Evolutionary conservation across 495 filamentous ascomycete genomes (phyloP).

Genomic region (Trichoderma asperelloides): DNA sequence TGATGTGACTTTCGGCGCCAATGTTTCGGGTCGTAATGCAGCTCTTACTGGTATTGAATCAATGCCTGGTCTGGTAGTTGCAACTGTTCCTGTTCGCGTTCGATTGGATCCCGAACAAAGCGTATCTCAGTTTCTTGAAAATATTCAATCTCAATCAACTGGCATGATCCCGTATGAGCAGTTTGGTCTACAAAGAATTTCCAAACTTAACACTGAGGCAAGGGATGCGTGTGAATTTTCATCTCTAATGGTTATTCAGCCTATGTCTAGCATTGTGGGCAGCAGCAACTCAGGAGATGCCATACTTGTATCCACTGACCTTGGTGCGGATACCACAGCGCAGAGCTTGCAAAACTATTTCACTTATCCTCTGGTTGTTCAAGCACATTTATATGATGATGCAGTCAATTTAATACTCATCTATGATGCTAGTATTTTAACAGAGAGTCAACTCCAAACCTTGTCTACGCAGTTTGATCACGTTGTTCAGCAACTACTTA

Average conservation of each 20-base stretch:
- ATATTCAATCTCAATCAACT: conserved; percentile 25
- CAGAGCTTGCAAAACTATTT: background rate
- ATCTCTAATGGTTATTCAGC: conserved; percentile 32
- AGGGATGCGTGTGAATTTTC: conserved; percentile 29
- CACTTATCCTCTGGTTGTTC: conserved; percentile 3
- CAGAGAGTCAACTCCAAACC: background rate
- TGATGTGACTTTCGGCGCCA: conserved; percentile 39
- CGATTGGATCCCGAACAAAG: conserved; percentile 11
- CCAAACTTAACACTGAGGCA: conserved; percentile 20
- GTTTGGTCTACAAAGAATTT: conserved; percentile 29
- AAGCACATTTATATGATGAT: background rate
- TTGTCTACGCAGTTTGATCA: background rate
- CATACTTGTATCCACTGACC: background rate
- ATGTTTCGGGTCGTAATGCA: conserved; percentile 39
- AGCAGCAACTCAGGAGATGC: background rate
- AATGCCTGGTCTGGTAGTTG: conserved; percentile 45
- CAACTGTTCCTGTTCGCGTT: conserved; percentile 47
- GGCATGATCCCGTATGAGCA: conserved; percentile 37
- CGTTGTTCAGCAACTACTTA: background rate
- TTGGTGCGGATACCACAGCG: background rate
- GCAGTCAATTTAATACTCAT: background rate
- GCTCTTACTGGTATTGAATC: conserved; percentile 35
- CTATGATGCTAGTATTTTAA: background rate
- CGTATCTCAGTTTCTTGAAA: conserved; percentile 13
- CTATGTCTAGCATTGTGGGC: background rate